phyloP scores from a whole-genome alignment of 768 basidiomycete species.

The Macrolepiota dolichaula region DNA sequence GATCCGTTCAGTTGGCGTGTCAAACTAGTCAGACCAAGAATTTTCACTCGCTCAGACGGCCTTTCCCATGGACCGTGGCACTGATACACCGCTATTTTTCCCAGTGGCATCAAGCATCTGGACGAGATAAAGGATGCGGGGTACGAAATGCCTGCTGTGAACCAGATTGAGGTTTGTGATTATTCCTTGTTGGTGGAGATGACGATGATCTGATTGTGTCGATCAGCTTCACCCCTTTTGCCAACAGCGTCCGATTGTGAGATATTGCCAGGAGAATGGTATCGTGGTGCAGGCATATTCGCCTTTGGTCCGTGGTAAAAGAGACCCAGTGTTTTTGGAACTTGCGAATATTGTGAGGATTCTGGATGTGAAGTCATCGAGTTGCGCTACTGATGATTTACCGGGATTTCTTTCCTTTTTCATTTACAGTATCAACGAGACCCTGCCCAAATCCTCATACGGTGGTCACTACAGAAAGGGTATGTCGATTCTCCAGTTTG shows the following conservation, averaged over 20 bases:
- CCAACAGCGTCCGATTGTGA: constrained; percentile 76
- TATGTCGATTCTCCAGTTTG: constrained; percentile 26
- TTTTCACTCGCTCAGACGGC: not conserved
- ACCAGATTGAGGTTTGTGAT: constrained; percentile 69
- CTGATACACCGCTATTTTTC: not conserved
- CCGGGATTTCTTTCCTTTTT: not conserved
- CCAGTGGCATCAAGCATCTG: constrained; percentile 65
- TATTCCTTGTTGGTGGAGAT: not conserved
- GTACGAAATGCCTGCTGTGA: constrained; percentile 64
- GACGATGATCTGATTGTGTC: not conserved
- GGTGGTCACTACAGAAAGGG: constrained; percentile 90
- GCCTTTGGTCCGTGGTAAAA: constrained; percentile 63
- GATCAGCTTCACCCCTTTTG: constrained; percentile 74
- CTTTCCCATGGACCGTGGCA: not conserved
- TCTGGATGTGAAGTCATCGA: not conserved
- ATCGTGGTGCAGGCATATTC: constrained; percentile 76
- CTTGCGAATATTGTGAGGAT: constrained; percentile 56
- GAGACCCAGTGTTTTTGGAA: constrained; percentile 48
- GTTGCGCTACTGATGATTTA: not conserved
- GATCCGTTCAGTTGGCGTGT: constrained; percentile 73
- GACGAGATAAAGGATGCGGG: constrained; percentile 69
- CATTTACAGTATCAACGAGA: constrained; percentile 51
- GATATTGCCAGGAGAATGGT: constrained; percentile 59
- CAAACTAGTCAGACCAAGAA: constrained; percentile 66
- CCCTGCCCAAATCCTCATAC: constrained; percentile 76